Conservation (phyloP, 2,329 filamentous ascomycete genomes). For the Neonectria faginata region DNA sequence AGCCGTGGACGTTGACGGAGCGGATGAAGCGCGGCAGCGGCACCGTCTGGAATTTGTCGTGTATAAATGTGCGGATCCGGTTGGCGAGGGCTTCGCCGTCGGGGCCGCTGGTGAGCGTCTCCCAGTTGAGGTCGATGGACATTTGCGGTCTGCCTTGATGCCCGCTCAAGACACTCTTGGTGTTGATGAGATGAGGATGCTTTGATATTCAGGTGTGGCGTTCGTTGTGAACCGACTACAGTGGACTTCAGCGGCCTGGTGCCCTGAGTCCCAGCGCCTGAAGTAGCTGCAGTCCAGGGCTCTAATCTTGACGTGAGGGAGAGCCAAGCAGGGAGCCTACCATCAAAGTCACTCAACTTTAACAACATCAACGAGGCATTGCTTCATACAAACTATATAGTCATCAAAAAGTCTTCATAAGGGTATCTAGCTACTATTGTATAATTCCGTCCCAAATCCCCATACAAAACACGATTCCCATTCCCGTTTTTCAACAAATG, state of each 20-base stretch:
- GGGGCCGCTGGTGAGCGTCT: conserved; percentile 87
- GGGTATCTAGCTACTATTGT: conserved; percentile 36
- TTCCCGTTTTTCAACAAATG: conserved; percentile 6
- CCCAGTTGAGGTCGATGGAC: conserved; percentile 99
- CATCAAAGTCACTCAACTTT: not conserved
- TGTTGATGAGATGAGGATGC: conserved; percentile 26
- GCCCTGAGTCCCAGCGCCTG: not conserved
- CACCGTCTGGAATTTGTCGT: conserved; percentile 94
- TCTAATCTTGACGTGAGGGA: no score
- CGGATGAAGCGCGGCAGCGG: conserved; percentile 95
- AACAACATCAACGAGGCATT: not conserved
- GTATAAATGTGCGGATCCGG: conserved; percentile 90
- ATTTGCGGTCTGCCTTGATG: conserved; percentile 60
- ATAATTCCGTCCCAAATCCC: not conserved
- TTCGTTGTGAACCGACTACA: conserved; percentile 10
- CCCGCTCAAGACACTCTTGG: not conserved
- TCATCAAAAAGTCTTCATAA: conserved; percentile 17
- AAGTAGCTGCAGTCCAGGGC: not conserved
- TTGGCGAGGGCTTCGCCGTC: conserved; percentile 88
- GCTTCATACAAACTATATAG: not conserved
- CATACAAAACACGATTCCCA: not conserved
- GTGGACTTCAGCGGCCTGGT: conserved; percentile 26
- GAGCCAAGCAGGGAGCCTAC: no score
- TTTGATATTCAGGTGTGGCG: conserved; percentile 6
- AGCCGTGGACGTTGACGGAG: conserved; percentile 92